These are phyloP conservation scores for Trametopsis cervina DNA, from an alignment of 768 basidiomycete species.

Conservation along the genomic window DNA sequence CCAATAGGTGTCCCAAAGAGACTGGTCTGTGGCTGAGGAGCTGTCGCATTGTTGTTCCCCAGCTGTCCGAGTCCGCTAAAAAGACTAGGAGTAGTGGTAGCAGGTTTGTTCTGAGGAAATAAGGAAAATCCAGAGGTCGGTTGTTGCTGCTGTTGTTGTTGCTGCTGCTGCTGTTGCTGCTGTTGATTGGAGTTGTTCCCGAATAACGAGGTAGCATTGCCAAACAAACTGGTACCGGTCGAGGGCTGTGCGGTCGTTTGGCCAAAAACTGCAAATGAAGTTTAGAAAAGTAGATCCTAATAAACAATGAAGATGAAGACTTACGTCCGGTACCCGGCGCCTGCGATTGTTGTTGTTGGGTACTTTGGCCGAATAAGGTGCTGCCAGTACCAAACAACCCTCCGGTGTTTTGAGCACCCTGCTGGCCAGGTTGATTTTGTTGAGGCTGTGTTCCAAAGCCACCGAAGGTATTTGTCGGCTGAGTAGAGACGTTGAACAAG, in stretches of 20 bases:
- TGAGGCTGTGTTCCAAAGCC: conserved; percentile 3
- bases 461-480: conserved; percentile 18
- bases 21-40: conserved; percentile 20
- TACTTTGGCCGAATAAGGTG: conserved; percentile 30
- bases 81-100: conserved; percentile 20
- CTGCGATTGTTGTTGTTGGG: conserved; percentile 30
- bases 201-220: conserved; percentile 15
- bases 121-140: conserved; percentile 17
- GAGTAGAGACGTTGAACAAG: conserved; percentile 37
- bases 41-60: conserved; percentile 24
- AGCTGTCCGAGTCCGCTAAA: conserved; percentile 43
- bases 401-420: conserved; percentile 16
- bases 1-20: conserved; percentile 50
- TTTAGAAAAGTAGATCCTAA: conserved; percentile 1
- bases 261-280: conserved; percentile 30
- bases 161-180: conserved; percentile 27
- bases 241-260: conserved; percentile 17
- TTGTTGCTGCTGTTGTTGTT: conserved; percentile 19
- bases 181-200: conserved; percentile 14
- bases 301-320: background rate
- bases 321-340: conserved; percentile 4
- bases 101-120: conserved; percentile 24
- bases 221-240: conserved; percentile 28
- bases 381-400: conserved; percentile 17
- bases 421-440: conserved; percentile 23